Evolutionary conservation across 805 yeast genomes (phyloP), one percentile per base, ranked within the genome.

Genomic region (Yamadazyma endophytica): DNA sequence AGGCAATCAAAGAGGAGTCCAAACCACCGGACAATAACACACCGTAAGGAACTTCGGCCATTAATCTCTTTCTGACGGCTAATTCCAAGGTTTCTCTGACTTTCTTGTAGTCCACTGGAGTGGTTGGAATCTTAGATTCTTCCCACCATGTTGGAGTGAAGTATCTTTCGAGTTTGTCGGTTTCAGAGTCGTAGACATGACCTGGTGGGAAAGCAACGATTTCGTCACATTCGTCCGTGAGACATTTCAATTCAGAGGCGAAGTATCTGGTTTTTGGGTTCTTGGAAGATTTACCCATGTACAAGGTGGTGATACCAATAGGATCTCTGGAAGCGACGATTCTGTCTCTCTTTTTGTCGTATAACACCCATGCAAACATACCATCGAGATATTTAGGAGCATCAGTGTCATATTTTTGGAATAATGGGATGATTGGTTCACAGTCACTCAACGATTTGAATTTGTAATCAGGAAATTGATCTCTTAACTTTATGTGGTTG

Each of bases 21-120:
- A 92, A 76, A 46, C 99, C 99, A 58, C 99, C 99, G 14, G 96
- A 87, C 47, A 92, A 72, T 48, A 92, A 70, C 28, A 92, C 99
- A 69, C 99, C 99, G 62, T 86, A 92, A 35, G 99, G 97, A 40
- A 92, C 99, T 71, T 92, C 99, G 35, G 97, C 92, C 99, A 92
- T 92, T 53, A 92, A 76, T 75, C 98, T 83, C 84, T 92, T 92
- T 73, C 98, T 83, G 34, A 92, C 99, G 29, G 98, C 88, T 66
- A 82, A 68, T 64, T 92, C 98, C 57, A 92, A 75, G 29, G 85
- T 61, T 51, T 80, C 82, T 62, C 96, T 81, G 40, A 92, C 75
- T 37, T 64, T 48, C 51, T 58, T 76, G 56, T 70, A 77, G 58
- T 90, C 95, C 27, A 82, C 85, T 26, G 80, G 86, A 37, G 74